Evolutionary conservation across 495 filamentous ascomycete species (phyloP), one percentile per base, ranked within the genome.

Genomic region (Hypoxylon crocopeplum): DNA sequence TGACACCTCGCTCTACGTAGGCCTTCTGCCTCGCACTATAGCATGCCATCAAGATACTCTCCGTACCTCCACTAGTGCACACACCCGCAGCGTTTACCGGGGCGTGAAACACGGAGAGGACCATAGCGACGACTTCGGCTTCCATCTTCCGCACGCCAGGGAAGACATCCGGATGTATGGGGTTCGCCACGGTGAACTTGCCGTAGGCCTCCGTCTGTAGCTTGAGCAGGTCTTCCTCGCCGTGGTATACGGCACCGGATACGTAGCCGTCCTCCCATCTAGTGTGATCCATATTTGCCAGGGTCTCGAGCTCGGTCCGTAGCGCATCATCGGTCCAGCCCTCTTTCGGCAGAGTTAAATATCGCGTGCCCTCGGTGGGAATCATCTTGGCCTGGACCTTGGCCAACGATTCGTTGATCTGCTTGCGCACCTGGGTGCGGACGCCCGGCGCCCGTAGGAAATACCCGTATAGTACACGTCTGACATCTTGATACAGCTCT

Each of bases 131-230:
- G 68, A 98, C 81, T 78, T 99, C 94, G 22, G 94, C 93, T 76
- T 99, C 94, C 94, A 99, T 99, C 79, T 99, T 99, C 64, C 94
- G 80, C 22, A 99, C 92, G 29, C 93, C 94, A 34, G 94, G 94
- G 76, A 99, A 99, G 30, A 98, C 92, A 77, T 99, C 94, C 25
- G 94, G 94, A 75, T 99, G 94, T 62, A 99, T 89, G n/a, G 94
- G 94, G 73, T 99, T 99, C n/a, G 90, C 80, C 12, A 98, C 94
- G 39, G 91, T 92, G 69, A 99, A 99, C 69, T 87, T 88, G 29
- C 88, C 86, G 73, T 92, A 98, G 7, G 94, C 93, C 70, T 97
- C 91, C 11, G 88, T 86, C 76, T 99, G 94, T 13, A 99, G 76
- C 69, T 88, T 85, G 57, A 91, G 74, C 52, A 99, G 73, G 12